Base-by-base conservation (phyloP, 768 basidiomycete species). In the Trametes punicea region DNA sequence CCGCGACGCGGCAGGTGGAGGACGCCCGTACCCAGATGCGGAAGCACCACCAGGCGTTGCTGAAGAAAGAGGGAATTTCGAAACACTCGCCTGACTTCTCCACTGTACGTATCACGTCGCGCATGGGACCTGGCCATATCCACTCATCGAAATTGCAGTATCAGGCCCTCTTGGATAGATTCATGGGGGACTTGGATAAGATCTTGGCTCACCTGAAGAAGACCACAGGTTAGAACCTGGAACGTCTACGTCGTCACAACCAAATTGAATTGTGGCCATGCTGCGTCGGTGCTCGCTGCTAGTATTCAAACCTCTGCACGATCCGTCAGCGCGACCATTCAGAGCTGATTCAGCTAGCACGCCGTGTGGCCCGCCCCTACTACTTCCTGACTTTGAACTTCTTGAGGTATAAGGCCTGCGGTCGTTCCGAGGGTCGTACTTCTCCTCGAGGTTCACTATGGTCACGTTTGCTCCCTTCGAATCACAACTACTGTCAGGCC, bases 1-100 rank as follows among this genome's bases (percentile, higher is more conserved):
- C 72, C 9, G 83, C 86, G 0, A 76, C 78, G 33, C 81, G 82
- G 23, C 80, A 84, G 65, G 83, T 88, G 1, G 91, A 93, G 67
- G 88, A 90, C 11, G 77, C 83, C 2, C 86, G 88, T 9, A 77
- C 84, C 15, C 88, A 89, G 59, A 76, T 93, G 18, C 85, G 91
- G 39, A 85, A 85, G 60, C 78, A 80, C n/a, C 84, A 85, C 55
- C 79, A 84, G 47, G 70, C 78, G 0, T 83, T 83, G 62, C 52
- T 88, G 29, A 91, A 90, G 67, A 82, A 80, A 46, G 84, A 85
- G 31, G 84, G 82, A 64, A 87, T 81, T 61, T 78, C 75, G 51
- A 90, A 88, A 62, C 85, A 79, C 62, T 85, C 87, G 0, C 63
- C 83, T 8, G 88, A 88, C 57, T 48, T 84, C n/a, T 81, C 87